These are phyloP conservation scores for Coemansia sp. DNA, from an alignment of 192 early-diverging fungal genomes.

Conservation along the genomic window DNA sequence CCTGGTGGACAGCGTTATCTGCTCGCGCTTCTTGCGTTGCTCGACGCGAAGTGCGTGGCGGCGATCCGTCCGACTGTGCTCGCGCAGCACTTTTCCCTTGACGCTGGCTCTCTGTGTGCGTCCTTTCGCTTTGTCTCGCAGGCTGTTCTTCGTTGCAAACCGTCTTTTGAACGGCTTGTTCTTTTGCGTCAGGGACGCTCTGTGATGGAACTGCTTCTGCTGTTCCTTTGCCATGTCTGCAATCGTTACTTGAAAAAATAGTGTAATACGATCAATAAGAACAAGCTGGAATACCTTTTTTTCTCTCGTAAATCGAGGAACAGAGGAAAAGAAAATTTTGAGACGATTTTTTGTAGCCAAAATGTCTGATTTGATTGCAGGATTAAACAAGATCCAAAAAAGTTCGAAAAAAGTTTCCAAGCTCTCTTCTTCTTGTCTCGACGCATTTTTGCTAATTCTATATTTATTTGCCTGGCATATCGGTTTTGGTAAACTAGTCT, in stretches of 20 bases:
- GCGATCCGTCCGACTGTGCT: slow-evolving; percentile 71
- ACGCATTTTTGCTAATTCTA: neutral
- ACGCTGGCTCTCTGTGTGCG: slow-evolving; percentile 63
- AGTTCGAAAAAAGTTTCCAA: neutral
- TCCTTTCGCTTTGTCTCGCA: slow-evolving; percentile 83
- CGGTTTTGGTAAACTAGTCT: neutral
- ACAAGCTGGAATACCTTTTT: neutral
- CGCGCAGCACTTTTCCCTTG: slow-evolving; percentile 58
- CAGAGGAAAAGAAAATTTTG: neutral
- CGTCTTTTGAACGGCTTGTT: slow-evolving; percentile 98
- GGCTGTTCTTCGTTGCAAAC: slow-evolving; percentile 77
- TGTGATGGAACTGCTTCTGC: slow-evolving; percentile 60
- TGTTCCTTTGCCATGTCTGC: slow-evolving; percentile 31
- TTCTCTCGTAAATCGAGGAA: neutral
- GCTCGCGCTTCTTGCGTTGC: slow-evolving; percentile 82
- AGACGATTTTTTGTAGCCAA: slow-evolving; percentile 4
- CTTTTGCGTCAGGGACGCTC: slow-evolving; percentile 81
- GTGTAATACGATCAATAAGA: neutral
- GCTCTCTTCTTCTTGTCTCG: neutral
- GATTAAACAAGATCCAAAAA: neutral
- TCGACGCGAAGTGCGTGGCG: slow-evolving; percentile 74
- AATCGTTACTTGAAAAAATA: neutral
- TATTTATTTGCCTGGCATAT: neutral
- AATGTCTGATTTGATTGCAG: neutral
- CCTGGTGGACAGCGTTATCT: slow-evolving; percentile 66